Base-by-base conservation (phyloP, 176 grass and related monocot genomes). In the Aegilops speltoides region DNA sequence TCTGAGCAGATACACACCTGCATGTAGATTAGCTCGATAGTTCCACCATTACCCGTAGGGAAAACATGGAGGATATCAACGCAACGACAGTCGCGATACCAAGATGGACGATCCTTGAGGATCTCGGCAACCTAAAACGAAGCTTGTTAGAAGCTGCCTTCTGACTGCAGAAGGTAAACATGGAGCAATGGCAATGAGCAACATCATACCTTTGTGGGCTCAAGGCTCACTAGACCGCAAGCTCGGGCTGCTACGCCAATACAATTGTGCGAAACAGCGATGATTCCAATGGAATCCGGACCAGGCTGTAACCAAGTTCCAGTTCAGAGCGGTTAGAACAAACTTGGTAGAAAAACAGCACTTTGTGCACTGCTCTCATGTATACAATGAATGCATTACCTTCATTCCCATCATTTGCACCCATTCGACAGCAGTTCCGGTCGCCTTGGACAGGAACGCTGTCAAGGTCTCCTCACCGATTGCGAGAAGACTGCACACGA, bases 201-300 rank as follows among this genome's bases (percentile, higher is more conserved):
- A 63, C 19, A 62, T 3, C 85, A 68, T 75, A 99, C 97, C 97
- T 99, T 99, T 20, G 94, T 96, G 92, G 97, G 94, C 89, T 99
- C 94, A 82, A 99, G 94, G 89, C 94, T 91, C 94, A 99, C 97
- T 89, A 99, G 97, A 83, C 97, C 97, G 0, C 97, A 99, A 84
- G 97, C 97, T 89, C 97, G 90, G 38, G 97, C 97, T 91, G 97
- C 97, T 83, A 99, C 89, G 45, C 97, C 97, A 97, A 87, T 87
- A 76, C 94, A 99, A 88, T 94, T 99, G 97, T 99, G 97, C 82
- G 97, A 99, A 97, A 99, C 94, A 94, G 97, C 94, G 54, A 99
- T 94, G 94, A 99, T 99, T 97, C 97, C 97, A 90, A 96, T 96
- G 92, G 97, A 99, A 99, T 99, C 97, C 94, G 97, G 97, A 99